Evolutionary conservation across 371 early-diverging fungal genomes (phyloP), one percentile per base, ranked within the genome.

Genomic region (Cladochytrium tenue): DNA sequence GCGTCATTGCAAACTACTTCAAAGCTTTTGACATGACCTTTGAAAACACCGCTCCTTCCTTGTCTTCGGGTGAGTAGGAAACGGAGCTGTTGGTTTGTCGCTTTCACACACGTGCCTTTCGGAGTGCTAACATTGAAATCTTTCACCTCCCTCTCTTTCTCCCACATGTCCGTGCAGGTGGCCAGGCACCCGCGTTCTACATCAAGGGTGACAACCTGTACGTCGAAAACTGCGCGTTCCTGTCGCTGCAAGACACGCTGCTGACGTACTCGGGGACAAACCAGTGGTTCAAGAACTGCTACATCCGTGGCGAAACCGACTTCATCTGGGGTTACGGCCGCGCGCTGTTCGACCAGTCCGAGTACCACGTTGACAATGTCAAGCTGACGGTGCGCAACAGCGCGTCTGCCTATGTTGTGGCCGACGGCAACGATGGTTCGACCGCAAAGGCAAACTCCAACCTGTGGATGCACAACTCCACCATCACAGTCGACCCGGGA

Each of bases 251-350:
- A 20, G 43, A 43, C 43, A 43, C 43, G 7, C 43, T 43, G 13
- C 43, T 43, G 7, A 20, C 20, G 13, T 43, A 43, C 43, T 43
- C 43, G 7, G 43, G 43, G 20, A 43, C 43, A 43, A 43, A 43
- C 43, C 43, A 43, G 43, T 43, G 43, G 43, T 43, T 13, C 43
- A 43, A 43, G 43, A 43, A 43, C 43, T 43, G 43, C 20, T 43
- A 43, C 43, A 43, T 43, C 43, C 43, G 43, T 13, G 43, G 43
- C 7, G 43, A 43, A 43, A 43, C 43, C 43, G 43, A 43, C 43
- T 43, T 43, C 43, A 43, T 43, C 43, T 43, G 43, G 43, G 43
- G 43, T 13, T 43, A 43, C 43, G 43, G 43, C 43, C 43, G 43
- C 43, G 43, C 43, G 7, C 7, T 43, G 20, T 43, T 43, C 43